phyloP scores from a whole-genome alignment of 2,329 filamentous ascomycete genomes.

The Trichoderma sp. region DNA sequence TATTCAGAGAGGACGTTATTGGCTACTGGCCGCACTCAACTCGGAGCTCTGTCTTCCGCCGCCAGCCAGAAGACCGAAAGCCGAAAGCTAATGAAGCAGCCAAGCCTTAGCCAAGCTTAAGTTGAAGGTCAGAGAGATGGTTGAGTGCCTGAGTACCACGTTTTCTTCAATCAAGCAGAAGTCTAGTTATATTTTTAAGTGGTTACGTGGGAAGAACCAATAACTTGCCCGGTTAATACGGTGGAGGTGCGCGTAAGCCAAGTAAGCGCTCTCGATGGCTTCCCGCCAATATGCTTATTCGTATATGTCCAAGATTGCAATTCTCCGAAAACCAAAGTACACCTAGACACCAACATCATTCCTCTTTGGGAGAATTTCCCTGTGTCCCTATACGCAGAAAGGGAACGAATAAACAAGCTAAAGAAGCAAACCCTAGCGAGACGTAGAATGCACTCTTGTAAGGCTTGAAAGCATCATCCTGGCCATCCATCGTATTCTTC shows the following conservation, averaged over 20 bases:
- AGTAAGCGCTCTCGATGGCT: too few species aligned
- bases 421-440: not conserved
- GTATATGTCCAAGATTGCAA: not conserved
- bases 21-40: not conserved
- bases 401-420: not conserved
- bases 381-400: not conserved
- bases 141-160: too few species aligned
- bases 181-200: too few species aligned
- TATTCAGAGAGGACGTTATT: not conserved
- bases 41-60: not conserved
- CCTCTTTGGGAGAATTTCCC: not conserved
- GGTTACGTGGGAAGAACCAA: too few species aligned
- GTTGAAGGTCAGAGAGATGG: too few species aligned
- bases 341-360: not conserved
- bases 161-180: too few species aligned
- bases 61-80: not conserved
- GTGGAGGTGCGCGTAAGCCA: too few species aligned
- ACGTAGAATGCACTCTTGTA: conserved; percentile 2
- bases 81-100: not conserved
- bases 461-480: not conserved
- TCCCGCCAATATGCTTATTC: too few species aligned
- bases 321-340: not conserved
- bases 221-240: too few species aligned
- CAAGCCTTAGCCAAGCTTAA: not conserved
- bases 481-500: not conserved